These are phyloP conservation scores for Pyricularia pennisetigena DNA, from an alignment of 2,329 filamentous ascomycete genomes.

Conservation along the genomic window DNA sequence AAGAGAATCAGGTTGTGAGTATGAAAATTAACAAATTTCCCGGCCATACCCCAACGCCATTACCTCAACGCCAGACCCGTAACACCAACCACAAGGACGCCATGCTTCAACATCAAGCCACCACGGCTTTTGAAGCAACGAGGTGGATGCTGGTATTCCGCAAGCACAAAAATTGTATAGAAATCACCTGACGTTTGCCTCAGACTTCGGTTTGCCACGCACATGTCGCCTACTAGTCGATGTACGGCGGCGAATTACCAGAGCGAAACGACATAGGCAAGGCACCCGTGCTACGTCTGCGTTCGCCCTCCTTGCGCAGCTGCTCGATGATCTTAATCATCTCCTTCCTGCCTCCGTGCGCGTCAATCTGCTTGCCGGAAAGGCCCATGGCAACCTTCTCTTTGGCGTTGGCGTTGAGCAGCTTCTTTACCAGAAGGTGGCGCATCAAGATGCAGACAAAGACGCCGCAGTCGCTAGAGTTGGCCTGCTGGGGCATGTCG, in stretches of 20 bases:
- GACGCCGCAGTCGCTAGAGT: conserved; percentile 87
- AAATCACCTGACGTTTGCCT: neutral
- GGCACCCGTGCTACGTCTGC: conserved; percentile 40
- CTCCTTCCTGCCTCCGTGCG: conserved; percentile 70
- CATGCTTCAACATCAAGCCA: neutral
- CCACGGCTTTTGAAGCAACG: neutral
- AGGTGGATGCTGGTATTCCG: neutral
- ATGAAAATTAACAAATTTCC: neutral
- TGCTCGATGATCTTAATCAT: conserved; percentile 86
- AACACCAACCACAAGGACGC: neutral
- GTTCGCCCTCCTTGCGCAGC: conserved; percentile 77
- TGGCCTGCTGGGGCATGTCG: conserved; percentile 85
- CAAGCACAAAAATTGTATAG: neutral
- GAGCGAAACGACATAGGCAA: neutral
- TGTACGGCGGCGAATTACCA: conserved; percentile 26
- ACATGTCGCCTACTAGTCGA: conserved; percentile 23
- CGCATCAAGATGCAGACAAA: conserved; percentile 95
- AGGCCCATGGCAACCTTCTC: conserved; percentile 95
- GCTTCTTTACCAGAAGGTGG: conserved; percentile 75
- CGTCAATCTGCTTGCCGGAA: conserved; percentile 75
- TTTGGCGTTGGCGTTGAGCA: conserved; percentile 68
- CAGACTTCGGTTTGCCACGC: neutral
- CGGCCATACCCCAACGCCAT: neutral
- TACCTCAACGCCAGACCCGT: neutral
- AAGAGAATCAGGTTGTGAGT: neutral